phyloP scores from a whole-genome alignment of 2,329 filamentous ascomycete genomes.

The Sclerotinia spermophila region DNA sequence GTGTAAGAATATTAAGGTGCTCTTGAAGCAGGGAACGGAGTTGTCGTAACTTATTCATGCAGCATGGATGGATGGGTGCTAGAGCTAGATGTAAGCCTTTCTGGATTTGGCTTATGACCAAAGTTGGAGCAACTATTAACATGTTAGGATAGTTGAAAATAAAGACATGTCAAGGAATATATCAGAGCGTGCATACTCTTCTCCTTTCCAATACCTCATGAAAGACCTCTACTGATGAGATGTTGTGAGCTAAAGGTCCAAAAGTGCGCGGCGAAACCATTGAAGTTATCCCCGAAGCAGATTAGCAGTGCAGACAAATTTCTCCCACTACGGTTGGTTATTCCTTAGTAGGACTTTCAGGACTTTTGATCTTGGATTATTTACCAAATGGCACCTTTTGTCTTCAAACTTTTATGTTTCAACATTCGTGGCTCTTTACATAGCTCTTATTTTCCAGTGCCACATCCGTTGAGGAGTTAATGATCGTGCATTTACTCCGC shows the following conservation, averaged over 20 bases:
- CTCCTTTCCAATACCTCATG: no score
- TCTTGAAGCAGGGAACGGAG: constrained; percentile 42
- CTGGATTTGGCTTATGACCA: neutral
- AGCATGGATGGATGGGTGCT: constrained; percentile 44
- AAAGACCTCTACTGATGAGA: neutral
- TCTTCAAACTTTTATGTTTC: neutral
- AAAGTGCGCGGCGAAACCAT: neutral
- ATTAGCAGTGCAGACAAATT: neutral
- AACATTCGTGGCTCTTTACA: neutral
- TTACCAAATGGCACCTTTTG: neutral
- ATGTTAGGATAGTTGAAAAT: constrained; percentile 27
- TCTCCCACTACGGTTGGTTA: neutral
- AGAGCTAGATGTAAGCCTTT: constrained; percentile 43
- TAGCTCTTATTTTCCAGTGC: neutral
- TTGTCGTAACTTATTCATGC: constrained; percentile 30
- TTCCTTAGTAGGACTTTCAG: neutral
- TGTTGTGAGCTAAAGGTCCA: neutral
- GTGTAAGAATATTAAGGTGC: constrained; percentile 44
- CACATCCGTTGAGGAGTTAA: neutral
- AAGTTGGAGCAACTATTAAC: neutral
- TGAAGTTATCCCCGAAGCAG: neutral
- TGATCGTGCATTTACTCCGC: neutral
- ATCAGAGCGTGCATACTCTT: neutral
- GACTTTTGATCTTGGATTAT: neutral
- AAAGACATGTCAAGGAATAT: constrained; percentile 40